Base-by-base conservation (phyloP, 352 stramenopile genomes). In the Detonula confervacea region DNA sequence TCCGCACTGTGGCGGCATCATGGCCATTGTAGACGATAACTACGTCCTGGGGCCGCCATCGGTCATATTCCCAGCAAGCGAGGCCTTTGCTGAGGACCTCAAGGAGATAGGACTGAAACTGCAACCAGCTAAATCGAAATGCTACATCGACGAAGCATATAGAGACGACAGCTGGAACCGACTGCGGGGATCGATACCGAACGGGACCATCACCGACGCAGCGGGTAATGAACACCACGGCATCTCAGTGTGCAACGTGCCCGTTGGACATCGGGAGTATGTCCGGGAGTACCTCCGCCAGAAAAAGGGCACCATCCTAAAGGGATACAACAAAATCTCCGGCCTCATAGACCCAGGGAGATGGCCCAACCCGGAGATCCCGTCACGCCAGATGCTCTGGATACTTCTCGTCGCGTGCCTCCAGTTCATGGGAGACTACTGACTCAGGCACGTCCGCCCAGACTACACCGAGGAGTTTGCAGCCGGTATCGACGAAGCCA, bases 1-100 rank as follows among this genome's bases (percentile, higher is more conserved):
- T 9, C 1, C 6, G 20, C 1, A 47, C 8, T 33, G 66, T 46
- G 66, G 66, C 7, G 66, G 52, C 22, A n/a, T 57, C 7, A 65
- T 46, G 29, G 66, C 66, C n/a, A 68, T 75, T 20, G 59, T 75
- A 14, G 66, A 68, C 59, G 39, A 75, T 30, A 65, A 75, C 39
- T 68, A 67, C 66, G 1, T 73, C 9, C 16, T 54, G 8, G 27
- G 37, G 11, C 5, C 9, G 9, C 46, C 47, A 5, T 8, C 11
- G 2, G 8, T 33, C 5, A 52, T 52, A 9, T 73, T 73, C 55
- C 20, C 14, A 18, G 24, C 49, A 8, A 62, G 30, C 12, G 20
- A 63, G 12, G 16, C 2, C 7, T 46, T 64, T n/a, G 30, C 46
- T 16, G 9, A 29, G 12, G 64, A 73, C 20, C 47, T 73, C 1